Evolutionary conservation across 2,329 filamentous ascomycete species (phyloP).

Genomic region (Bipolaris victoriae): DNA sequence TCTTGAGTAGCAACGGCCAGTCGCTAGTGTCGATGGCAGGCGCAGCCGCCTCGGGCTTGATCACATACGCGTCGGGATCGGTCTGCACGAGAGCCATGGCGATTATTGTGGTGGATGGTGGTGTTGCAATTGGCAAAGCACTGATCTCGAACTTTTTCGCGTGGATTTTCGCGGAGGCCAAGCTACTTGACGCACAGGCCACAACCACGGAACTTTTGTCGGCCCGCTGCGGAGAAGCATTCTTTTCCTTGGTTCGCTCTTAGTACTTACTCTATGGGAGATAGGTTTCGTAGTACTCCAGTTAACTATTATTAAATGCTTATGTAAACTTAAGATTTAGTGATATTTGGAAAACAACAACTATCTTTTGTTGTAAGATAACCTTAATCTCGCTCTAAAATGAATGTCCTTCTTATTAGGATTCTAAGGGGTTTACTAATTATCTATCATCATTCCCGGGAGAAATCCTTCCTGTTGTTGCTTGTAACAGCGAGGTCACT

Average conservation of each 20-base stretch:
- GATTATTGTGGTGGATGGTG: conserved; percentile 26
- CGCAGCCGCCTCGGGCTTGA: conserved; percentile 87
- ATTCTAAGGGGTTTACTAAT: too few species aligned
- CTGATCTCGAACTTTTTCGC: conserved; percentile 36
- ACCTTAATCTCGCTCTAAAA: too few species aligned
- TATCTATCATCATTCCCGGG: too few species aligned
- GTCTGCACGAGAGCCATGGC: conserved; percentile 48
- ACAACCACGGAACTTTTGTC: conserved; percentile 8
- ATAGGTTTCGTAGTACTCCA: too few species aligned
- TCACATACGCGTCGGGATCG: conserved; percentile 73
- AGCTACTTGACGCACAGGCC: conserved; percentile 16
- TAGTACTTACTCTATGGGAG: not conserved
- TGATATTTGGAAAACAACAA: too few species aligned
- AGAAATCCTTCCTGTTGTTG: too few species aligned
- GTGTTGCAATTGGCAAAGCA: conserved; percentile 37
- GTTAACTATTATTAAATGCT: too few species aligned
- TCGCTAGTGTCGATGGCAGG: conserved; percentile 82
- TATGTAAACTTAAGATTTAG: too few species aligned
- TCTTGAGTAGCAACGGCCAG: conserved; percentile 94
- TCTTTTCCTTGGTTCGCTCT: not conserved
- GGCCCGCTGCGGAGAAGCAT: conserved; percentile 7
- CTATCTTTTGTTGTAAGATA: too few species aligned
- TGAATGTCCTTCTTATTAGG: too few species aligned
- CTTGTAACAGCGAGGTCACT: too few species aligned
- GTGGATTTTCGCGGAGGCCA: conserved; percentile 21